Percentiles rank a stretch among this genome's conserved stretches.
Evolutionary conservation across 768 basidiomycete species (phyloP).

Genomic region (Mycena polygramma): DNA sequence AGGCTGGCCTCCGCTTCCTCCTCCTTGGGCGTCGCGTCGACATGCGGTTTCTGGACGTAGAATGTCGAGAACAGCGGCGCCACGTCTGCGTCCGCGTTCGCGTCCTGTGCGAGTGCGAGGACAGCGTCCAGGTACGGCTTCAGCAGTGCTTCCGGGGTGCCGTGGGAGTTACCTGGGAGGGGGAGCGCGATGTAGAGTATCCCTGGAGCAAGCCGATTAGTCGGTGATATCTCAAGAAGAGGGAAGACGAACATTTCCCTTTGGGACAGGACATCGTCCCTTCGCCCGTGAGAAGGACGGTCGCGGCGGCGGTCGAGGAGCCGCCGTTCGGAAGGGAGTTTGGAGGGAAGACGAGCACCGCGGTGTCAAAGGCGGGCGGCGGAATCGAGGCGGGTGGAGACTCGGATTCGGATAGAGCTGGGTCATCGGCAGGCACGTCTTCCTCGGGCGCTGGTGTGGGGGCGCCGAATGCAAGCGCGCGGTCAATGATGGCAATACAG

Average conservation of each 20-base stretch:
- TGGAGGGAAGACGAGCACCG: conserved; percentile 83
- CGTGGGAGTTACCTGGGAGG: conserved; percentile 40
- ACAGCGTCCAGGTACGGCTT: conserved; percentile 70
- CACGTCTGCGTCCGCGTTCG: conserved; percentile 39
- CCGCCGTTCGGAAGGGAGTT: conserved; percentile 63
- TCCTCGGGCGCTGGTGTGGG: conserved; percentile 29
- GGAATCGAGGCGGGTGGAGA: conserved; percentile 9
- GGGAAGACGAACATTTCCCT: conserved; percentile 71
- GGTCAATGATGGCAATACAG: conserved; percentile 66
- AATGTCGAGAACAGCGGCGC: conserved; percentile 66
- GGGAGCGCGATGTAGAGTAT: conserved; percentile 72
- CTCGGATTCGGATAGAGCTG: conserved; percentile 9
- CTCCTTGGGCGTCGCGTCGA: not conserved
- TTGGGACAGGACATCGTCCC: conserved; percentile 80
- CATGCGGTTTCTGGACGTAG: conserved; percentile 61
- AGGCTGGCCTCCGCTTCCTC: conserved; percentile 31
- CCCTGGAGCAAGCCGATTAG: conserved; percentile 53
- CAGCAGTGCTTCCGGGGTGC: conserved; percentile 53
- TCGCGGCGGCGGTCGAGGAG: conserved; percentile 63
- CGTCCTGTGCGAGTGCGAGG: conserved; percentile 51
- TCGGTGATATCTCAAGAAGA: conserved; percentile 1
- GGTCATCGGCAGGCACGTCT: conserved; percentile 43
- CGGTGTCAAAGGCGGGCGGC: conserved; percentile 63
- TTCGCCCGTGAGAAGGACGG: conserved; percentile 77
- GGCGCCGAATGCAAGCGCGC: conserved; percentile 42